A percentile compares a stretch with the other conserved stretches of the same genome.
Evolutionary conservation across 371 early-diverging fungal species (phyloP).

Genomic region (Mortierella sp.): DNA sequence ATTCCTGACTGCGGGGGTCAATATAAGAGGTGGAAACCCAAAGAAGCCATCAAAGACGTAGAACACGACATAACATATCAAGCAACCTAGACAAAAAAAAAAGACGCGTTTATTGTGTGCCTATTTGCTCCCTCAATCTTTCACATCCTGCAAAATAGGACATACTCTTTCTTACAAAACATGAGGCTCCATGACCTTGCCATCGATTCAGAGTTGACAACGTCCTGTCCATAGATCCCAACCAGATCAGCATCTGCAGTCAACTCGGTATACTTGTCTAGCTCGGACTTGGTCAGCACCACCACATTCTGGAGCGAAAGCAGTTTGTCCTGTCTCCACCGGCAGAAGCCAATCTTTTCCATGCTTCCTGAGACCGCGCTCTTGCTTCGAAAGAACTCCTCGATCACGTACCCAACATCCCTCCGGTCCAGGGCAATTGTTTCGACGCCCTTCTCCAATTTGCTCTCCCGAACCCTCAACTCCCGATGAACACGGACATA

Average conservation of each 20-base stretch:
- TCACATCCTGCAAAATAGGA: no score
- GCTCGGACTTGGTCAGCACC: conserved; percentile 78
- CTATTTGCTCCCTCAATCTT: no score
- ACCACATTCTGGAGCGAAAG: conserved; percentile 81
- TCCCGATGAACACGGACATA: conserved; percentile 84
- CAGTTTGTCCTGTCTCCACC: conserved; percentile 83
- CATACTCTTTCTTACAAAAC: no score
- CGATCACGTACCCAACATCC: conserved; percentile 88
- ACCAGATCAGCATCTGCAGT: conserved; percentile 37
- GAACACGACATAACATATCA: no score
- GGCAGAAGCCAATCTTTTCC: conserved; percentile 80
- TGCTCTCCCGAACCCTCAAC: conserved; percentile 75
- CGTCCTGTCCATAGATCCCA: conserved; percentile 11
- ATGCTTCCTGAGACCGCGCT: conserved; percentile 81
- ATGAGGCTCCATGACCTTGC: no score
- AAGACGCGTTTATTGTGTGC: no score
- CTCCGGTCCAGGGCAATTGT: conserved; percentile 71
- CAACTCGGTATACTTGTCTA: conserved; percentile 26
- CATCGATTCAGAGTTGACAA: no score
- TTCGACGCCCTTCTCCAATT: conserved; percentile 44
- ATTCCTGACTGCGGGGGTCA: no score
- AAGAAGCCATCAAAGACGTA: no score
- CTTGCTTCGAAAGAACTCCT: conserved; percentile 91
- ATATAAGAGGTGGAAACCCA: no score
- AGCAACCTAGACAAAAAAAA: no score